Evolutionary conservation across 2,329 filamentous ascomycete species (phyloP).

Genomic region (Rutstroemia sp.): DNA sequence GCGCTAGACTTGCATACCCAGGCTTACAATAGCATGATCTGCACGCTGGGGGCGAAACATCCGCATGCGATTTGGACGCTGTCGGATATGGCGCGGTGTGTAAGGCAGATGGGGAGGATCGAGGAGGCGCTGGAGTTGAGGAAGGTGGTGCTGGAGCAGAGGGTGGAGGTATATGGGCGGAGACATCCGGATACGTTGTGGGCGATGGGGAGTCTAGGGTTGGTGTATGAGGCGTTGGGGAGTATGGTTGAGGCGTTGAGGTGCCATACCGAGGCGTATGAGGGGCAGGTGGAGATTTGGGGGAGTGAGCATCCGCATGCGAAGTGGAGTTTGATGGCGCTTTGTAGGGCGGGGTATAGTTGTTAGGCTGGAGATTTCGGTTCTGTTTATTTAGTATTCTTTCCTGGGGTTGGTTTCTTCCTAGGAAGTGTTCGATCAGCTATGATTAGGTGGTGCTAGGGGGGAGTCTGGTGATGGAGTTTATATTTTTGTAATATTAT

Average conservation of each 20-base stretch:
- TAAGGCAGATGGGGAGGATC: background rate
- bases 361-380: background rate
- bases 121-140: background rate
- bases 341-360: background rate
- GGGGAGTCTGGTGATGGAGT: too few species aligned
- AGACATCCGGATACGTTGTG: slow-evolving; percentile 5
- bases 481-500: too few species aligned
- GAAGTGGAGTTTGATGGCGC: slow-evolving; percentile 3
- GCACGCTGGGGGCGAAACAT: background rate
- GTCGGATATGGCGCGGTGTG: slow-evolving; percentile 1
- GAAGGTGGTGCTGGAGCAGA: background rate
- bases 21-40: slow-evolving; percentile 1
- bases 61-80: slow-evolving; percentile 5
- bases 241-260: background rate
- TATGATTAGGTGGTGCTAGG: too few species aligned
- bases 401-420: too few species aligned
- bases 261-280: background rate
- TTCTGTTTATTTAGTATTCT: too few species aligned
- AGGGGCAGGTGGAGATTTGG: background rate
- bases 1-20: background rate
- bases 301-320: background rate
- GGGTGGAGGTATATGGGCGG: background rate
- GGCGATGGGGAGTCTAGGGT: slow-evolving; percentile 5
- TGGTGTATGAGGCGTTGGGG: background rate
- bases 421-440: too few species aligned